Conservation (phyloP, 257 asterid species). For the Oldenlandia corymbosa region DNA sequence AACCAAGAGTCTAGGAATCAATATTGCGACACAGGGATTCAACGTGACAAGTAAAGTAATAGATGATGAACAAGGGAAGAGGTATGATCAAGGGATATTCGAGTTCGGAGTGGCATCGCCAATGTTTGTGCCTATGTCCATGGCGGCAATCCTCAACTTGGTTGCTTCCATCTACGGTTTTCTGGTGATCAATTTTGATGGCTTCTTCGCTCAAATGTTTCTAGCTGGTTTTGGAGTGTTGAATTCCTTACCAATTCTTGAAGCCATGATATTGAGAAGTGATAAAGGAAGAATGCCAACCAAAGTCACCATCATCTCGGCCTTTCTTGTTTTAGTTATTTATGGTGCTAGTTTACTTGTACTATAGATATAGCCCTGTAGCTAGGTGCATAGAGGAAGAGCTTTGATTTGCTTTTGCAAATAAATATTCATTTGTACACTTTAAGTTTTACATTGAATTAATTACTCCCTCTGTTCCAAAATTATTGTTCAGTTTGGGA, state of each 20-base stretch:
- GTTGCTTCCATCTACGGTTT: constrained; percentile 17
- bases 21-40: constrained; percentile 47
- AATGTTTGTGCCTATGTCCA: constrained; percentile 52
- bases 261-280: constrained; percentile 53
- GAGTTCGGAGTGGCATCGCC: constrained; percentile 66
- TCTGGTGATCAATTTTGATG: constrained; percentile 22
- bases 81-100: constrained; percentile 51
- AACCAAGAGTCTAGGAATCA: constrained; percentile 44
- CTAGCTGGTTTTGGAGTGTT: constrained; percentile 47
- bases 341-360: constrained; percentile 14
- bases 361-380: not conserved
- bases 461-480: too few species aligned
- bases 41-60: constrained; percentile 59
- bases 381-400: too few species aligned
- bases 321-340: constrained; percentile 30
- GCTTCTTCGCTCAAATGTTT: constrained; percentile 28
- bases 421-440: too few species aligned
- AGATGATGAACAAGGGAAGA: constrained; percentile 41
- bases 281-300: constrained; percentile 63
- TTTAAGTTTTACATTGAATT: too few species aligned
- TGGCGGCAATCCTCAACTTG: constrained; percentile 42
- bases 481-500: too few species aligned
- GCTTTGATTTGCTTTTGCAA: too few species aligned
- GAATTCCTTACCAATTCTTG: constrained; percentile 58
- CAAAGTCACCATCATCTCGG: constrained; percentile 34